Evolutionary conservation across 1,284 basidiomycete species (phyloP), one percentile per base, ranked within the genome.

Genomic region (Rugosomyces carneus): DNA sequence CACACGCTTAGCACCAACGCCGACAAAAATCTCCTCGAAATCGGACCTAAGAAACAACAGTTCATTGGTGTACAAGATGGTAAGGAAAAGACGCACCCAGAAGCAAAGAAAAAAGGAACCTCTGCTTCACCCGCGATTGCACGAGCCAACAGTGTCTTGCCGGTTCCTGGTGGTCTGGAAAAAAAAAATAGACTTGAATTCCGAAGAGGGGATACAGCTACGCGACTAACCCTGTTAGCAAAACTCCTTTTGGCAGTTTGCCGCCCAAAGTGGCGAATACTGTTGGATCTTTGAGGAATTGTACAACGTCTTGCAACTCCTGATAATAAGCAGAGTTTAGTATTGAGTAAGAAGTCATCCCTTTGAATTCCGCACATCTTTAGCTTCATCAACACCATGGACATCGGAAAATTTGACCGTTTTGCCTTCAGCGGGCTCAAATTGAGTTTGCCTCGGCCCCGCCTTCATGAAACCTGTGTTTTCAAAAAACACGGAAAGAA

Each of bases 1-100:
- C 24, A 99, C 91, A 21, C 96, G 85, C 65, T 96, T 95, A 24
- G 96, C 95, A 48, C 93, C 93, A 39, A 95, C 91, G 48, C 93
- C 93, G 44, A 96, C 93, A 62, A 92, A 93, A 84, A 97, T 95
- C 64, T 99, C 95, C 63, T 99, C 96, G 54, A 99, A 97, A 60
- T 96, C 93, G 39, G 93, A 94, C 11, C 91, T 93, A 51, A 47
- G 42, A 42, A 7, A 23, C 45, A 62, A 47, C 53, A 13, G 44
- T 39, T 50, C 44, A 3, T n/a, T 42, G 48, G 38, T 31, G 10
- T 34, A 51, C 54, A 50, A 58, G 48, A 51, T 5, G 23, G 21
- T 40, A 34, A 13, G 26, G 19, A 6, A 42, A 40, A 16, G 45
- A 58, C 73, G 56, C 57, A 84, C 80, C 88, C 87, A 37, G 87